phyloP scores from a whole-genome alignment of 495 filamentous ascomycete genomes.

The Zalerion maritima region DNA sequence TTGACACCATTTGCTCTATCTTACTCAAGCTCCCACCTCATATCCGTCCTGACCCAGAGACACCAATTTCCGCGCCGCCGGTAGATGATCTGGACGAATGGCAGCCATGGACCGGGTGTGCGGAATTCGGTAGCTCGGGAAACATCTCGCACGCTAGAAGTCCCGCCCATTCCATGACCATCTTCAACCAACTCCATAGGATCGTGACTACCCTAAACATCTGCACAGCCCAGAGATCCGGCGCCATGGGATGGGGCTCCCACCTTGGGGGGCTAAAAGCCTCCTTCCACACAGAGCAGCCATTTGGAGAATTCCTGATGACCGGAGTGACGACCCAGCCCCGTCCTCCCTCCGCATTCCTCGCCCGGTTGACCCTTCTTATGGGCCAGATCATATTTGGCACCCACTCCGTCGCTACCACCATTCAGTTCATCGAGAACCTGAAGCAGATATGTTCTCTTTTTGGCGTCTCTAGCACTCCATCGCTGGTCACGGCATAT shows the following conservation, averaged over 20 bases:
- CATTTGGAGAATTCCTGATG: conserved; percentile 1
- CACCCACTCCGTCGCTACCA: conserved; percentile 1
- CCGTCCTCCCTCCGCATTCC: conserved; percentile 12
- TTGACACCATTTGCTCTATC: conserved; percentile 50
- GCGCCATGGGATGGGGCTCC: conserved; percentile 9
- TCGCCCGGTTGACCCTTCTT: conserved; percentile 10
- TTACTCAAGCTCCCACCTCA: conserved; percentile 38
- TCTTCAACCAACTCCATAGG: conserved; percentile 43
- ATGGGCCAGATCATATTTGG: conserved; percentile 8
- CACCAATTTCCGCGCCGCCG: conserved; percentile 29
- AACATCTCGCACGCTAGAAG: conserved; percentile 27
- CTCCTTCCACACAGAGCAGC: conserved; percentile 9
- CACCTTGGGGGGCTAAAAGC: not conserved
- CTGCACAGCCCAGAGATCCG: too few relatives aligned
- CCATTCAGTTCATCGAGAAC: conserved; percentile 8
- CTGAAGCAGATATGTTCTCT: conserved; percentile 8
- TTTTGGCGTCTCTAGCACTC: conserved; percentile 10
- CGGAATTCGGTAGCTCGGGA: conserved; percentile 22
- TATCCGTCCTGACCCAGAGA: conserved; percentile 34
- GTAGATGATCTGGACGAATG: conserved; percentile 60
- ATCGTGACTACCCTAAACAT: conserved; percentile 29
- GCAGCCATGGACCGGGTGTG: conserved; percentile 50
- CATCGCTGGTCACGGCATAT: conserved; percentile 8
- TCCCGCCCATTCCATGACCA: conserved; percentile 44
- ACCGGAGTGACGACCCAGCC: not conserved